Base-by-base conservation (phyloP, 1,139 yeast species). In the Ashbya aceris region DNA sequence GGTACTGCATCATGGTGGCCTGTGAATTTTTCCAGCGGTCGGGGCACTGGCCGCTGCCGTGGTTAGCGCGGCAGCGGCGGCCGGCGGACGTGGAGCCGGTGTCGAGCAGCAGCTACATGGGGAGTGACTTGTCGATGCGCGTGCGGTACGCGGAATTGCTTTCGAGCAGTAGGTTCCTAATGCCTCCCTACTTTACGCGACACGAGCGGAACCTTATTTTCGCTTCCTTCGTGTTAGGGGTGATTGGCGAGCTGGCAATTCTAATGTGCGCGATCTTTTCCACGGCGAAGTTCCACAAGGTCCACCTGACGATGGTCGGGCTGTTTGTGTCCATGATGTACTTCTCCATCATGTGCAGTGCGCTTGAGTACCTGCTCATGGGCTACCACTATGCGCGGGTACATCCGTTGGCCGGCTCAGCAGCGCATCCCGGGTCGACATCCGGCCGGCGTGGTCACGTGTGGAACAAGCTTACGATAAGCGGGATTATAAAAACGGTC, bases 221-320 rank as follows among this genome's bases (percentile, higher is more conserved):
- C 47, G 64, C 66, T 0, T 55, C 63, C 2, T 53, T 57, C 12
- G 50, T 60, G 1, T 42, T 59, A 4, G 81, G 83, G 1, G 55
- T 69, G 3, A 64, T 83, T 35, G 91, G 94, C n/a, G 83, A 84
- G 59, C 60, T 84, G 37, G 94, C 91, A 4, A 77, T 89, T 40
- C 58, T 85, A 28, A 70, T 86, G 51, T 87, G 85, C 39, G 64
- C 94, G 1, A 79, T 84, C 42, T 81, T 85, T 64, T 79, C 83
- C 53, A 82, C 89, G 31, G 73, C 75, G 33, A 55, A 55, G 31
- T 81, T 71, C 64, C 77, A 72, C 42, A 55, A 55, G 7, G 85
- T 76, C 3, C 97, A 89, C 63, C 55, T 74, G 31, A 58, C 80
- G 8, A 81, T 85, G 81, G 82, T 87, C 34, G 76, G 70, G 2